These are phyloP conservation scores for Neckera pumila DNA, from an alignment of 225 moss, liverwort and hornwort genomes.

Conservation along the genomic window DNA sequence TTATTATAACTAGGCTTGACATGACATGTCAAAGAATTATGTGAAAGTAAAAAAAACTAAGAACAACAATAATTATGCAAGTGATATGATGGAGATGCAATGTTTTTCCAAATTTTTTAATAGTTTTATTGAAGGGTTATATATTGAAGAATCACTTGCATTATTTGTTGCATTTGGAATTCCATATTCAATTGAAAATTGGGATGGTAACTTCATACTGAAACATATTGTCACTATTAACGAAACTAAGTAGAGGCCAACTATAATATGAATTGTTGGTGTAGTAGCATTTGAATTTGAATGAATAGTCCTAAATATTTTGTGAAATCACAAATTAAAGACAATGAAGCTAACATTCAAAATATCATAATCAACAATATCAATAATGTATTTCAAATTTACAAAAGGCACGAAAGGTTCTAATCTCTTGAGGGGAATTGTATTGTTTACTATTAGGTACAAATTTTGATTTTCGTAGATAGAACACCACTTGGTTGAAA, in stretches of 20 bases:
- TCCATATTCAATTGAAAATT: background rate
- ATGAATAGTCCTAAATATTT: background rate
- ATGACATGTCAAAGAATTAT: background rate
- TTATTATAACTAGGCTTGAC: background rate
- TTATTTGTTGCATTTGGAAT: background rate
- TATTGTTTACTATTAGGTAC: background rate
- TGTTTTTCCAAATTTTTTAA: background rate
- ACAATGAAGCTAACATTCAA: background rate
- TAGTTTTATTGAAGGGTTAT: background rate
- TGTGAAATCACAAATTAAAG: background rate
- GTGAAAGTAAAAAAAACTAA: background rate
- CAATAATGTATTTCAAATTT: background rate
- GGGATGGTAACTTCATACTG: background rate
- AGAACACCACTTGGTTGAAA: background rate
- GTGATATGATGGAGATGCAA: no score
- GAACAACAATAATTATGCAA: background rate
- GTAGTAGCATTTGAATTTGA: background rate
- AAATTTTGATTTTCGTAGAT: background rate
- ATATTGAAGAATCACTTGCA: background rate
- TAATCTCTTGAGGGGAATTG: fast-evolving
- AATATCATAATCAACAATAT: background rate
- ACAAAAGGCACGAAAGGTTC: background rate
- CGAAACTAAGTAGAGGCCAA: background rate
- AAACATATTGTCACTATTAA: background rate
- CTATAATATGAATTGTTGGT: background rate